Evolutionary conservation across 345 rosid genomes (phyloP), one percentile per base, ranked within the genome.

Genomic region (Mallotus nudiflorus): DNA sequence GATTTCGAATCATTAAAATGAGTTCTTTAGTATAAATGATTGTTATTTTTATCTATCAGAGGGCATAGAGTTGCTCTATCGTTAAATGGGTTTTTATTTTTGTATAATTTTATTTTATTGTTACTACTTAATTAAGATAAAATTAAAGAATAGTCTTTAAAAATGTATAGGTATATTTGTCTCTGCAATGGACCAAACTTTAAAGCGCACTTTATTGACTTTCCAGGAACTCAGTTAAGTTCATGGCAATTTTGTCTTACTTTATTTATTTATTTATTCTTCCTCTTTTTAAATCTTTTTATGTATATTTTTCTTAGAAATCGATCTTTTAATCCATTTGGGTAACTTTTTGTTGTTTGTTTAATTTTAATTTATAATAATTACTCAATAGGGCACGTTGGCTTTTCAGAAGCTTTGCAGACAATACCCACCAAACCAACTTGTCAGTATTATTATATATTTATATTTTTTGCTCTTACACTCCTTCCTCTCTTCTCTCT

Each of bases 371-470:
- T 67, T 58, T 59, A 39, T 33, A 45, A 66, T 80, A 45, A 77
- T 72, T 70, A 77, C 65, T 50, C 15, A 64, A 53, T 50, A n/a
- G n/a, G 66, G 78, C 76, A 75, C 82, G 85, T 81, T 81, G 72
- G 84, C 84, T 85, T 75, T 81, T 77, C 87, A 81, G 87, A 62
- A n/a, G n/a, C 3, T 48, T 8, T 62, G 27, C 70, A 75, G 83
- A 72, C 86, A 79, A 60, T 31, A 65, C 76, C 75, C 67, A 76
- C 77, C 79, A 64, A 60, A 74, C 72, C 72, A 68, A 62, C 27
- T 45, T 50, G 67, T 68, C 71, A 69, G 71, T 65, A 65, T 40
- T 62, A 18, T 27, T 22, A 48, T 44, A n/a, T n/a, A n/a, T n/a
- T n/a, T n/a, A n/a, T n/a, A n/a, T n/a, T n/a, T n/a, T n/a, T n/a